Evolutionary conservation across 768 basidiomycete species (phyloP), one percentile per base, ranked within the genome.

Genomic region (Naganishia randhawae): DNA sequence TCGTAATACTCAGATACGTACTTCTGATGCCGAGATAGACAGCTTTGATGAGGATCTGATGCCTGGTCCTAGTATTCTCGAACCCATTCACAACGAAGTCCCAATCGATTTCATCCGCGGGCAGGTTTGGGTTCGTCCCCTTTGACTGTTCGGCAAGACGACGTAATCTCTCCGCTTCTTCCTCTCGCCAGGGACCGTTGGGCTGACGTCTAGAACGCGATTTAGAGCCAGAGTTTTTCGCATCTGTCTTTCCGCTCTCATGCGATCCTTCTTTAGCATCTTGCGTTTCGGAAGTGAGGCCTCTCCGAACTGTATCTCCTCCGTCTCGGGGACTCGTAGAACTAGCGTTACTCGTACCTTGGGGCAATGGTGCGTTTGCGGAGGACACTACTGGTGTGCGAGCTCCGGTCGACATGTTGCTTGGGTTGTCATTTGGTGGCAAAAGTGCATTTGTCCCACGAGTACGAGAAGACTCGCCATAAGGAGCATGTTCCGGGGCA

Each of bases 21-120:
- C 57, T 39, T 29, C 57, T 31, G 8, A 75, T 54, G 25, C 76
- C 76, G 27, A 74, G 61, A 39, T 74, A 68, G 14, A 74, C 73
- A 16, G 74, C 76, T 52, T 75, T 71, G 53, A 74, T 70, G 54
- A 73, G 51, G 19, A 77, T 71, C 66, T 77, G 76, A 52, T 74
- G 73, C 52, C 72, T 68, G 33, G 61, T 73, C 64, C 76, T 67
- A 14, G 66, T 71, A 17, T 50, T 62, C 13, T 73, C 76, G 42
- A 77, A 75, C 27, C 65, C 45, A n/a, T 70, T 65, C 5, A 61
- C 62, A 3, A 77, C 71, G 62, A 62, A 70, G 8, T 67, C 63
- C 76, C 76, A 77, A 61, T 77, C 71, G 5, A 72, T 68, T 55
- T 69, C 65, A 10, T 37, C 51, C 29, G 67, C 57, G 5, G 19